Conservation (phyloP, 805 yeast species). For the Candida maris region DNA sequence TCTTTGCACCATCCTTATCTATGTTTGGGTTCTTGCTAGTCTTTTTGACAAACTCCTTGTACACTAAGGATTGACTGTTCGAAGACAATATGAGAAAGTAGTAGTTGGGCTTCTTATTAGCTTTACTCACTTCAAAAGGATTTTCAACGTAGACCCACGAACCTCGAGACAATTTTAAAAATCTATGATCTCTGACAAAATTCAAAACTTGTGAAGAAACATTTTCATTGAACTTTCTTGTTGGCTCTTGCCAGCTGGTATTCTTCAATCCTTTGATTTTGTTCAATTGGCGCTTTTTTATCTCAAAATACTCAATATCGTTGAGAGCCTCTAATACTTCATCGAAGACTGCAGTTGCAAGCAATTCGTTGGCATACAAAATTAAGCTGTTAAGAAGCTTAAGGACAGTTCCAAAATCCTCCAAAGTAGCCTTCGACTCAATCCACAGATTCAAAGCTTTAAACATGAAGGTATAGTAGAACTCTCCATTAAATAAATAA, state of each 20-base stretch:
- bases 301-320: slow-evolving; percentile 40
- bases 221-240: slow-evolving; percentile 45
- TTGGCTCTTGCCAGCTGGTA: slow-evolving; percentile 42
- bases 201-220: slow-evolving; percentile 57
- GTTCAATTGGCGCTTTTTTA: slow-evolving; percentile 53
- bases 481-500: slow-evolving; percentile 45
- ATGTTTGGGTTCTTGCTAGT: slow-evolving; percentile 49
- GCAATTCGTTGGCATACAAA: slow-evolving; percentile 21
- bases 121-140: slow-evolving; percentile 33
- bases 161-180: slow-evolving; percentile 67
- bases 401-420: slow-evolving; percentile 50
- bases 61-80: slow-evolving; percentile 56
- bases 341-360: slow-evolving; percentile 33
- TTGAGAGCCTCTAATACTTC: slow-evolving; percentile 44
- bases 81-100: slow-evolving; percentile 65
- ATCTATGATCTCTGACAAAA: slow-evolving; percentile 73
- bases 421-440: slow-evolving; percentile 50
- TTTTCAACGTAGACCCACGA: slow-evolving; percentile 73
- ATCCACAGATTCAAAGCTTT: slow-evolving; percentile 63
- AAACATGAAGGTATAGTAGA: slow-evolving; percentile 55
- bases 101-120: slow-evolving; percentile 23
- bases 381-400: slow-evolving; percentile 40
- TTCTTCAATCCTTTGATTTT: slow-evolving; percentile 36
- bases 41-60: slow-evolving; percentile 53
- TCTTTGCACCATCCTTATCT: slow-evolving; percentile 51